Evolutionary conservation across 805 yeast genomes (phyloP), one percentile per base, ranked within the genome.

Genomic region (Vanderwaltozyma yarrowii): DNA sequence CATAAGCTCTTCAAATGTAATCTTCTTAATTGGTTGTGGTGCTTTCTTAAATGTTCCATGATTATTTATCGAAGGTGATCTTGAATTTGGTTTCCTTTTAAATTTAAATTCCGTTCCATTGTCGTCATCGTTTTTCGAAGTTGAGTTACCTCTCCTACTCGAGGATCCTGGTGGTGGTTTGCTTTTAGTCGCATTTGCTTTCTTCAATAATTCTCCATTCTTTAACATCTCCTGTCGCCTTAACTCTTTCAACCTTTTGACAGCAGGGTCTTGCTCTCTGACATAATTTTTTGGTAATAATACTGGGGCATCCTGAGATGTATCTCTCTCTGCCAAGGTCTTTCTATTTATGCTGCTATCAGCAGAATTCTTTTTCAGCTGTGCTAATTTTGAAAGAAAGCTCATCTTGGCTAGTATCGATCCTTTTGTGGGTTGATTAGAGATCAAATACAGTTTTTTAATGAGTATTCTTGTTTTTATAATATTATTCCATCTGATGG

Each of bases 221-320:
- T 54, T 57, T 27, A 72, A 72, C 29, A 61, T 65, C 44, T 81
- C 86, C 30, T 65, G 58, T 42, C 74, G 64, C 51, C 89, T 64
- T 2, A 78, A 74, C 41, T 79, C 87, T 46, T 81, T 81, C 28
- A 81, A 60, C 40, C 80, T 58, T 27, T 74, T 75, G 8, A 81
- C 84, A 4, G 85, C 85, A 0, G 88, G 86, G 51, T 81, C 89
- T 5, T 70, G 65, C 17, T 60, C 54, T 36, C 66, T 47, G 2
- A 52, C 44, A 31, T 60, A 60, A 30, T 47, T 47, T 29, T 42
- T 39, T 1, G 64, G 65, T 23, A 60, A 37, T 14, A 55, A 32
- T 8, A 52, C 38, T 16, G 36, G 30, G 6, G 45, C 46, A 3
- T 43, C 43, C 5, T 37, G 42, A 19, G 5, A 27, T 21, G 24